Conservation (phyloP, 768 basidiomycete species). For the Terana coerulea region DNA sequence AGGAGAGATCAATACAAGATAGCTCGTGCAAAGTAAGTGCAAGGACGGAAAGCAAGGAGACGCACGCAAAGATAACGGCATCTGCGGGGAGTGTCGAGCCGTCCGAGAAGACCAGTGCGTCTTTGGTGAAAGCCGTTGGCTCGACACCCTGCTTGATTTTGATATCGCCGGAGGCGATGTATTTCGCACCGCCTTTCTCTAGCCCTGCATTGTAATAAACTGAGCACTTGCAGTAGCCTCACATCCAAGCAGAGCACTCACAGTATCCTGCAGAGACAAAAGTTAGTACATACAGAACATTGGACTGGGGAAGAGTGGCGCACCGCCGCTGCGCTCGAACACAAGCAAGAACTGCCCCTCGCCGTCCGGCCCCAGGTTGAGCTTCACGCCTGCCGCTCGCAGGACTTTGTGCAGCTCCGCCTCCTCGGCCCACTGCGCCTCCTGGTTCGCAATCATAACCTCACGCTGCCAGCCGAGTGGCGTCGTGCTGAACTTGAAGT, state of each 20-base stretch:
- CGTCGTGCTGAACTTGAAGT: slow-evolving; percentile 18
- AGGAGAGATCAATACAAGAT: neutral
- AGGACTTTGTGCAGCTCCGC: slow-evolving; percentile 32
- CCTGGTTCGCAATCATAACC: slow-evolving; percentile 13
- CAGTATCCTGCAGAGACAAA: slow-evolving; percentile 12
- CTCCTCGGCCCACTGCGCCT: slow-evolving; percentile 26
- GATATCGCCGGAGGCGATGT: slow-evolving; percentile 16
- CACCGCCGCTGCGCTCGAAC: slow-evolving; percentile 31
- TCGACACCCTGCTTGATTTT: slow-evolving; percentile 19
- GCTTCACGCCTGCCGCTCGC: slow-evolving; percentile 31
- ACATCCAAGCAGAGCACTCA: neutral
- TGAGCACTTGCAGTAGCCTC: too few relatives aligned
- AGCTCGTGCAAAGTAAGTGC: too few relatives aligned
- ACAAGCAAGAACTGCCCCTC: slow-evolving; percentile 26
- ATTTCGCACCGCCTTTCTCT: slow-evolving; percentile 20
- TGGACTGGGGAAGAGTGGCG: neutral
- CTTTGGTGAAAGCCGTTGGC: neutral
- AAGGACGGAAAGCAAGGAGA: neutral
- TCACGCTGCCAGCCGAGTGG: slow-evolving; percentile 24
- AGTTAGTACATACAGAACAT: neutral
- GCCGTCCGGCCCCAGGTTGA: slow-evolving; percentile 32
- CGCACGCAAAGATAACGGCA: slow-evolving; percentile 28
- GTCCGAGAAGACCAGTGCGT: slow-evolving; percentile 26
- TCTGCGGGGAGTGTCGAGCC: slow-evolving; percentile 25
- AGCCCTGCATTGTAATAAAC: slow-evolving; percentile 6